phyloP scores from a whole-genome alignment of 441 rosid genomes.

The Croton laevigatus region DNA sequence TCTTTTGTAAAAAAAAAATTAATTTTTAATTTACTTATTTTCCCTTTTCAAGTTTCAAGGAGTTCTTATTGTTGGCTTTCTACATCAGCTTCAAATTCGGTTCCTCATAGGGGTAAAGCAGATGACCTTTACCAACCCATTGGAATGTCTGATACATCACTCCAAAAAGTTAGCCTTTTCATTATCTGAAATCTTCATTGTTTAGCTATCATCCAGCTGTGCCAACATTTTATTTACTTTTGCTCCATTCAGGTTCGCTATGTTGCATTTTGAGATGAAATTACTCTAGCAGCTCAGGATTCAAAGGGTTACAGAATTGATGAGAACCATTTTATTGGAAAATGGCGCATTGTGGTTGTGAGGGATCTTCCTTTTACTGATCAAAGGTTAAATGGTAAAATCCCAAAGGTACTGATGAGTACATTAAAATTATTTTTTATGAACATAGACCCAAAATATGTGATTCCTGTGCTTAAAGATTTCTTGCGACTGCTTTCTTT shows the following conservation, averaged over 20 bases:
- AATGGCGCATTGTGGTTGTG: slow-evolving; percentile 87
- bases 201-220: neutral
- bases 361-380: slow-evolving; percentile 82
- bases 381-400: slow-evolving; percentile 94
- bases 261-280: slow-evolving; percentile 94
- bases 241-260: slow-evolving; percentile 66
- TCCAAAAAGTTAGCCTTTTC: slow-evolving; percentile 59
- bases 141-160: slow-evolving; percentile 70
- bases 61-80: too few species aligned
- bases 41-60: too few species aligned
- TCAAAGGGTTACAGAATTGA: slow-evolving; percentile 55
- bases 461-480: neutral
- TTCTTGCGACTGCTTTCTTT: neutral
- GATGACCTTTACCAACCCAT: slow-evolving; percentile 96
- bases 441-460: neutral
- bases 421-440: neutral
- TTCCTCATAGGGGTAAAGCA: too few species aligned
- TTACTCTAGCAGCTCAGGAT: slow-evolving; percentile 76
- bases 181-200: slow-evolving; percentile 16
- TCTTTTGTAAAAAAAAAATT: too few species aligned
- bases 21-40: too few species aligned
- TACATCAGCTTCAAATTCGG: too few species aligned
- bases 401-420: slow-evolving; percentile 69
- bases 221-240: neutral
- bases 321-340: slow-evolving; percentile 62